phyloP scores from a whole-genome alignment of 2,329 filamentous ascomycete species.

The Pseudophaeomoniella oleicola region DNA sequence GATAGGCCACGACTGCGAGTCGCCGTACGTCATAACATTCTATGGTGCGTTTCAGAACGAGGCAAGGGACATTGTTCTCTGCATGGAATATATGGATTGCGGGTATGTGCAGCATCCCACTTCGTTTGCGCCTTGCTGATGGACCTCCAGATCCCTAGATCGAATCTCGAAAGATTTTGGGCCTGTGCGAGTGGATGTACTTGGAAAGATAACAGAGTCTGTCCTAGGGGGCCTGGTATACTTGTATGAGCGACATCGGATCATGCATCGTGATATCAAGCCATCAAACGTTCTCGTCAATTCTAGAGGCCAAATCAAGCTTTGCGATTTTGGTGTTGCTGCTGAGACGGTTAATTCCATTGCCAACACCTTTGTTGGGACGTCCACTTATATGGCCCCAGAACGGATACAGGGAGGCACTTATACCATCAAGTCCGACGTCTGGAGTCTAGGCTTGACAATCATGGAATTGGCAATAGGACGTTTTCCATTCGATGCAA shows the following conservation, averaged over 20 bases:
- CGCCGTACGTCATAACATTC: constrained; percentile 91
- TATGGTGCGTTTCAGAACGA: constrained; percentile 96
- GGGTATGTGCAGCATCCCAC: constrained; percentile 51
- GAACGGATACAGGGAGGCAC: constrained; percentile 94
- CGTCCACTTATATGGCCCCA: constrained; percentile 97
- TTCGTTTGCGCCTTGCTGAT: constrained; percentile 3
- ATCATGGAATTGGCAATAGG: constrained; percentile 97
- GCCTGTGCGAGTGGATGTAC: constrained; percentile 84
- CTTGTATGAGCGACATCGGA: constrained; percentile 86
- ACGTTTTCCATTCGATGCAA: constrained; percentile 82
- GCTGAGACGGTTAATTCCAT: constrained; percentile 96
- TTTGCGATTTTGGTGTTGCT: constrained; percentile 98
- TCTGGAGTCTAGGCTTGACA: constrained; percentile 92
- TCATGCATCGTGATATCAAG: constrained; percentile 99
- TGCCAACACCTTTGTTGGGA: constrained; percentile 94
- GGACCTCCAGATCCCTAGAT: constrained; percentile 59
- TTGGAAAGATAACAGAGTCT: constrained; percentile 95
- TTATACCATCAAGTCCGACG: constrained; percentile 96
- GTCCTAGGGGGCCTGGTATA: constrained; percentile 88
- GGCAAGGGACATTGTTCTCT: constrained; percentile 96
- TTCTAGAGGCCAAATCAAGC: constrained; percentile 84
- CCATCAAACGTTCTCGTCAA: constrained; percentile 96
- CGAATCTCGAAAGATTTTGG: constrained; percentile 89
- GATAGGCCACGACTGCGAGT: constrained; percentile 97
- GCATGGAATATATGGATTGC: constrained; percentile 99